A percentile compares a stretch with the other conserved stretches of the same genome.
Conservation (phyloP, 2,329 filamentous ascomycete genomes). For the Aciculosporium take region DNA sequence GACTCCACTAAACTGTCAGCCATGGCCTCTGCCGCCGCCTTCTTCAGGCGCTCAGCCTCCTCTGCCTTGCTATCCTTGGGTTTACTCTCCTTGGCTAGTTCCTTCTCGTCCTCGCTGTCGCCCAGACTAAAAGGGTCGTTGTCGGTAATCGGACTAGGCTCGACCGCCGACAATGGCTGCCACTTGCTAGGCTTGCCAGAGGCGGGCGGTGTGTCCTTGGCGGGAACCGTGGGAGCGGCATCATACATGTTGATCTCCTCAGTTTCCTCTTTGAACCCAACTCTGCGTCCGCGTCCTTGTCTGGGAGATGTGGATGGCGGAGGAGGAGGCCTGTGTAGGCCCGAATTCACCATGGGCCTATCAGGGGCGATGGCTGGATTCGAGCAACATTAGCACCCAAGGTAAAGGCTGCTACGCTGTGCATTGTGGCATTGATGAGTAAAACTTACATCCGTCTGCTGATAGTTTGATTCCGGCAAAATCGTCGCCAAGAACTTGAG, state of each 20-base stretch:
- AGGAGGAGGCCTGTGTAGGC: conserved; percentile 59
- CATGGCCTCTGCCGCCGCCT: conserved; percentile 50
- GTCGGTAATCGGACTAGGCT: conserved; percentile 71
- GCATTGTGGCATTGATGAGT: neutral
- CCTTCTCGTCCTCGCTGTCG: conserved; percentile 88
- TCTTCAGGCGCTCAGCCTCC: conserved; percentile 48
- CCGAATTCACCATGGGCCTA: conserved; percentile 46
- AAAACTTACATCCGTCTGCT: conserved; percentile 44
- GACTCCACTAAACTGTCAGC: conserved; percentile 36
- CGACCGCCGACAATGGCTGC: conserved; percentile 76
- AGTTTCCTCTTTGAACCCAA: conserved; percentile 46
- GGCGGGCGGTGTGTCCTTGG: conserved; percentile 32
- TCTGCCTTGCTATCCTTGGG: conserved; percentile 41
- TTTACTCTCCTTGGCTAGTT: conserved; percentile 24
- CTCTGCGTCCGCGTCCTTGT: conserved; percentile 33
- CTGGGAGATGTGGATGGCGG: conserved; percentile 38
- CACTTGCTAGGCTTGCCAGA: conserved; percentile 78
- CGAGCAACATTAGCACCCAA: neutral
- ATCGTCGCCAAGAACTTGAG: conserved; percentile 77
- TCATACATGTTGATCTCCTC: conserved; percentile 73
- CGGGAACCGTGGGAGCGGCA: conserved; percentile 40
- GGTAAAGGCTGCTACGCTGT: neutral
- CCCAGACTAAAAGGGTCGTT: conserved; percentile 95
- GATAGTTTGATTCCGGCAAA: conserved; percentile 59
- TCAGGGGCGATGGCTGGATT: conserved; percentile 14